A percentile compares a stretch with the other conserved stretches of the same genome.
Evolutionary conservation across 805 yeast species (phyloP).

Genomic region (Pichia paraexigua): DNA sequence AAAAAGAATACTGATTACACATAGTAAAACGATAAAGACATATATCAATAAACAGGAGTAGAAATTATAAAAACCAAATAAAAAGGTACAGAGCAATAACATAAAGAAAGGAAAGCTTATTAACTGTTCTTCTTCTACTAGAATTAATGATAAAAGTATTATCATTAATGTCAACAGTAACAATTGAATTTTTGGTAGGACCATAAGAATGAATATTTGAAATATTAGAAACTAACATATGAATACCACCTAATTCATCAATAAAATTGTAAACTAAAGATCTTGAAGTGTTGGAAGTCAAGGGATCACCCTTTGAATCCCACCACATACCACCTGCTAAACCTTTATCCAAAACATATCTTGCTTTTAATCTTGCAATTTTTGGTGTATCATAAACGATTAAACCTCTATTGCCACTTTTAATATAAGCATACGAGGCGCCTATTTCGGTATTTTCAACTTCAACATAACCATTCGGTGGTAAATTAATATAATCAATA

Average conservation of each 20-base stretch:
- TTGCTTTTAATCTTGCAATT: conserved; percentile 49
- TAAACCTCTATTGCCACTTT: conserved; percentile 26
- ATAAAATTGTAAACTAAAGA: conserved; percentile 43
- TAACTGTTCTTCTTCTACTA: background rate
- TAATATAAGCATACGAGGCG: conserved; percentile 46
- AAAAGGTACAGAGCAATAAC: background rate
- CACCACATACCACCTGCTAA: conserved; percentile 92
- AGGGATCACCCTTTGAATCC: conserved; percentile 79
- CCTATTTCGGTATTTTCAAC: conserved; percentile 43
- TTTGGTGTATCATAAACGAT: conserved; percentile 61
- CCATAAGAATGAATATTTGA: background rate
- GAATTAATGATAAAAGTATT: background rate
- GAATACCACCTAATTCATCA: conserved; percentile 27
- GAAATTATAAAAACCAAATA: background rate
- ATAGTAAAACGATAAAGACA: too few species aligned
- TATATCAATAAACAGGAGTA: background rate
- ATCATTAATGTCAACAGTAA: background rate
- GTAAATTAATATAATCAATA: conserved; percentile 17
- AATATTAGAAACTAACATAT: background rate
- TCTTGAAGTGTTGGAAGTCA: conserved; percentile 20
- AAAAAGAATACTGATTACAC: too few species aligned
- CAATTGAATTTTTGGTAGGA: background rate
- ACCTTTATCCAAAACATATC: conserved; percentile 37
- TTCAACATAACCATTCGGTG: conserved; percentile 31
- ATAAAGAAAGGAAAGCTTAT: background rate